phyloP scores from a whole-genome alignment of 2,329 filamentous ascomycete genomes.

The Samsoniella hepiali region DNA sequence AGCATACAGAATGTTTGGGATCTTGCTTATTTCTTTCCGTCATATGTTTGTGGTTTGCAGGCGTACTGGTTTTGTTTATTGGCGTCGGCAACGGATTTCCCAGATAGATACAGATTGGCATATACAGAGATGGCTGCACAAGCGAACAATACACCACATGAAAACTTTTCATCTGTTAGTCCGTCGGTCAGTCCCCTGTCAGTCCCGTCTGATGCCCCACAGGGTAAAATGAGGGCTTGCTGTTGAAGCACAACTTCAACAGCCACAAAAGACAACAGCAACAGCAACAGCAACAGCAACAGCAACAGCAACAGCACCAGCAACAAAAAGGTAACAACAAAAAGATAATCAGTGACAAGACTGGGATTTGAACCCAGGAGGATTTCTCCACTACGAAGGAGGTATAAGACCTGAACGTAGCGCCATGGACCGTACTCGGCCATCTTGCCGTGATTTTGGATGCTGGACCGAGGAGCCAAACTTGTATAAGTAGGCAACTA shows the following conservation, averaged over 20 bases:
- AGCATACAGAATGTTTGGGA: not conserved
- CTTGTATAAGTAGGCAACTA: not conserved
- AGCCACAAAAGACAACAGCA: not conserved
- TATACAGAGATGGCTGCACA: conserved; percentile 6
- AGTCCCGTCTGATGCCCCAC: not conserved
- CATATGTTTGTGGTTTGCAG: not conserved
- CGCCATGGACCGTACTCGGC: conserved; percentile 37
- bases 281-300: not conserved
- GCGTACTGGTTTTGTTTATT: not conserved
- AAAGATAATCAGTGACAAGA: conserved; percentile 27
- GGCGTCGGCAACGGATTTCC: not conserved
- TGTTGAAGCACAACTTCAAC: not conserved
- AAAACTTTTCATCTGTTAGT: not conserved
- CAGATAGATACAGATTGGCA: conserved; percentile 16
- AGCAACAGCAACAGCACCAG: not conserved
- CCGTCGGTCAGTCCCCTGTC: not conserved
- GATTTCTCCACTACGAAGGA: conserved; percentile 34
- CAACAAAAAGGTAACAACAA: not conserved
- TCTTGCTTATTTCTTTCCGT: not conserved
- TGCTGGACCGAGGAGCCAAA: not conserved
- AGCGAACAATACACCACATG: not conserved
- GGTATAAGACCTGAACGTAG: conserved; percentile 33
- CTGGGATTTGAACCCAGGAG: conserved; percentile 37
- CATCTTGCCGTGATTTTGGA: conserved; percentile 28
- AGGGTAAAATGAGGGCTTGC: not conserved